Evolutionary conservation across 306 rosid genomes (phyloP).

Genomic region (Boehmeria nivea): DNA sequence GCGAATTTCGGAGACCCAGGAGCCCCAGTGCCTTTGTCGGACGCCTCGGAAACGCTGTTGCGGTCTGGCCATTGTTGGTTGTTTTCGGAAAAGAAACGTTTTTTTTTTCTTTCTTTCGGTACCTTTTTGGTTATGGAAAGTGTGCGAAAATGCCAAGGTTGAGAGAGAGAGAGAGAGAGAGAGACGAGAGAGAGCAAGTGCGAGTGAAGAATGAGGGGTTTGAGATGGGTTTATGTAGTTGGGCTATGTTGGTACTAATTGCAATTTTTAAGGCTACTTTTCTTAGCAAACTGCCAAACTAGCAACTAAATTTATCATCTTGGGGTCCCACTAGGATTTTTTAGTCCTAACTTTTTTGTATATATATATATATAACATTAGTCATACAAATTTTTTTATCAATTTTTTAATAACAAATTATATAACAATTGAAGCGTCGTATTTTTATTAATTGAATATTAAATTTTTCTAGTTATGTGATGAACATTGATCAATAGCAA

Average conservation of each 20-base stretch:
- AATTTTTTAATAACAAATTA: no score
- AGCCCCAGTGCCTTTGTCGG: slow-evolving; percentile 99
- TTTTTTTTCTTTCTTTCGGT: not conserved
- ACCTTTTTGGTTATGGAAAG: slow-evolving; percentile 18
- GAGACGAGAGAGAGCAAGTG: slow-evolving; percentile 7
- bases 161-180: slow-evolving; percentile 8
- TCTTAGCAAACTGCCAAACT: slow-evolving; percentile 26
- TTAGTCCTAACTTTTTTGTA: slow-evolving; percentile 15
- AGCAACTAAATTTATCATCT: slow-evolving; percentile 36
- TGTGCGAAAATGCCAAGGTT: slow-evolving; percentile 32
- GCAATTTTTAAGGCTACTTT: slow-evolving; percentile 20
- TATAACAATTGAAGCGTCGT: no score
- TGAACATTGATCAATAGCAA: no score
- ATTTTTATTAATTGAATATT: no score
- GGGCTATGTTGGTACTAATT: slow-evolving; percentile 25
- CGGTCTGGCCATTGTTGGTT: slow-evolving; percentile 71
- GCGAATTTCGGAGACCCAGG: slow-evolving; percentile 98
- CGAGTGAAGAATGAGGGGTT: slow-evolving; percentile 17
- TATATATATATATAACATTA: no score
- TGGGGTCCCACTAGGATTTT: slow-evolving; percentile 51
- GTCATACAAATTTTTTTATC: not conserved
- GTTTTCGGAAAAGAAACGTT: slow-evolving; percentile 22
- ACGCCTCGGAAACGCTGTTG: slow-evolving; percentile 95
- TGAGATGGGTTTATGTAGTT: slow-evolving; percentile 47
- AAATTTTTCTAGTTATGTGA: no score